These are phyloP conservation scores for Sextonia rubra DNA, from an alignment of 164 flowering plant genomes.

Conservation along the genomic window DNA sequence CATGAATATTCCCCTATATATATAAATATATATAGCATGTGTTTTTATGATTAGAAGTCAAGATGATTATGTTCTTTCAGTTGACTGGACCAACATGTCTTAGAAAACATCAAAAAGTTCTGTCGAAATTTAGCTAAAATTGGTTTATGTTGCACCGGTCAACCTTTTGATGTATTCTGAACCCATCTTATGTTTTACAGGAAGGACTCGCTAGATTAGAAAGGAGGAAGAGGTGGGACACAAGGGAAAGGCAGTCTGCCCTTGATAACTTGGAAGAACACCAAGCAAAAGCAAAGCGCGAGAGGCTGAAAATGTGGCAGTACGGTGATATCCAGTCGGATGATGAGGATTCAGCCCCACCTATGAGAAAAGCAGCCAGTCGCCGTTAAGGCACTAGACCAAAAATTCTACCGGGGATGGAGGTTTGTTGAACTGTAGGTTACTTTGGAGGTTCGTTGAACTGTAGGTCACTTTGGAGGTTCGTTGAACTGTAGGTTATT, in stretches of 20 bases:
- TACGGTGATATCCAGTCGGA: constrained; percentile 92
- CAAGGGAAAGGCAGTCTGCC: constrained; percentile 54
- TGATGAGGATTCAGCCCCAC: constrained; percentile 73
- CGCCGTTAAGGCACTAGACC: constrained; percentile 34
- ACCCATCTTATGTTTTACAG: constrained; percentile 28
- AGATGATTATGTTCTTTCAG: no score
- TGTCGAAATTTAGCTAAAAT: not conserved
- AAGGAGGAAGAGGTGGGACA: constrained; percentile 73
- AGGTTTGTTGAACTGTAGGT: constrained; percentile 1
- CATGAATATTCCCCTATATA: no score
- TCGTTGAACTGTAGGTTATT: constrained; percentile 1
- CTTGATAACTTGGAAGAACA: constrained; percentile 67
- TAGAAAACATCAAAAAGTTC: no score
- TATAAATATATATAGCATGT: no score
- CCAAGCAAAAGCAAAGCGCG: constrained; percentile 59
- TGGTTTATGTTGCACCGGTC: not conserved
- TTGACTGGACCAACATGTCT: no score
- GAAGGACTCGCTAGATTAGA: constrained; percentile 91
- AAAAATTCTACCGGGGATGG: not conserved
- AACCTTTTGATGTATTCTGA: not conserved
- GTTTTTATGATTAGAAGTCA: no score
- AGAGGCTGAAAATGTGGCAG: constrained; percentile 77
- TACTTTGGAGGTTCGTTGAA: not conserved
- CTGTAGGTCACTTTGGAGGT: not conserved
- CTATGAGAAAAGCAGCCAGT: constrained; percentile 62